Conservation (phyloP, 208 protist species). For the Leishmania mexicana region DNA sequence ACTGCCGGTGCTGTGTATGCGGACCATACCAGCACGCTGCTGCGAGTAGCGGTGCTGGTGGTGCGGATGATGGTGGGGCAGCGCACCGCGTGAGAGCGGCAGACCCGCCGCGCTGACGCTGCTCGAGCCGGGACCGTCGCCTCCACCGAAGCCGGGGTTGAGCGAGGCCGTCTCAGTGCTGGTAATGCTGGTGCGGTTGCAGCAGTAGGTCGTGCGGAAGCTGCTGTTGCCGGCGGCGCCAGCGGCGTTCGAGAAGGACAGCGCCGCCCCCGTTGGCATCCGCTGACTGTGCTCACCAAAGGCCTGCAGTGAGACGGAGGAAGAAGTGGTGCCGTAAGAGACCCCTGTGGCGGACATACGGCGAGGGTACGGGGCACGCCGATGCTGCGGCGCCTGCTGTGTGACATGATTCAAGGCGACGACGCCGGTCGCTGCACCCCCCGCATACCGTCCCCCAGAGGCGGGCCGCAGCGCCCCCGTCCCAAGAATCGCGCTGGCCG, state of each 20-base stretch:
- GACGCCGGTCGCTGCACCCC: background rate
- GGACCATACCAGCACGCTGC: slow-evolving; percentile 3
- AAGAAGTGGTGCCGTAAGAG: slow-evolving; percentile 17
- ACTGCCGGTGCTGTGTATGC: background rate
- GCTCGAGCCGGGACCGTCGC: slow-evolving; percentile 3
- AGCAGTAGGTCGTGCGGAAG: slow-evolving; percentile 57
- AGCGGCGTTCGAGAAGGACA: background rate
- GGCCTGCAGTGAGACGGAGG: slow-evolving; percentile 12
- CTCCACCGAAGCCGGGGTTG: slow-evolving; percentile 18
- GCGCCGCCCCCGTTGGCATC: background rate
- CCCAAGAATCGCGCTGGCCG: slow-evolving; percentile 23
- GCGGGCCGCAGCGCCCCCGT: slow-evolving; percentile 5
- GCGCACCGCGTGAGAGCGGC: slow-evolving; percentile 45
- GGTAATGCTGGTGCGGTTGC: slow-evolving; percentile 15
- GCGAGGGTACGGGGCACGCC: slow-evolving; percentile 24
- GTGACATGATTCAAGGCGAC: background rate
- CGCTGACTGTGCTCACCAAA: slow-evolving; percentile 18
- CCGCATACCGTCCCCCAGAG: background rate
- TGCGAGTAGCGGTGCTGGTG: slow-evolving; percentile 19
- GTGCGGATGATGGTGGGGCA: slow-evolving; percentile 8
- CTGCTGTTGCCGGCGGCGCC: slow-evolving; percentile 21
- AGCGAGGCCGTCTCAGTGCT: slow-evolving; percentile 15
- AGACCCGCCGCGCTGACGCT: slow-evolving; percentile 30
- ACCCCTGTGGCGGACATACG: slow-evolving; percentile 23
- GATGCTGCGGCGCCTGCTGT: slow-evolving; percentile 15